phyloP scores from a whole-genome alignment of 1,139 yeast species.

The Wickerhamomyces sp. region DNA sequence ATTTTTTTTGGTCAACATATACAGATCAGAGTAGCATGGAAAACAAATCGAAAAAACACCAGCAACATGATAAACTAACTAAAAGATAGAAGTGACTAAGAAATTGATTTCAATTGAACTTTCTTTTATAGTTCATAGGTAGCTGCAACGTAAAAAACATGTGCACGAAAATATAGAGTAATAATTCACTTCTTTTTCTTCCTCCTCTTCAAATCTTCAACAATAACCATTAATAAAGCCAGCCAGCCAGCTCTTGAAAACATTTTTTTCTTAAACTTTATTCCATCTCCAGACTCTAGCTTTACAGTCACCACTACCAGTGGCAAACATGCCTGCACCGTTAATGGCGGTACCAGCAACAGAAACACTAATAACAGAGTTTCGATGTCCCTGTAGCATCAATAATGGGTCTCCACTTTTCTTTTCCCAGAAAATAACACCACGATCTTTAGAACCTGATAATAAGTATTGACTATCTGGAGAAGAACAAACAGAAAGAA shows the following conservation, averaged over 20 bases:
- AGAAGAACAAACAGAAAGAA: slow-evolving; percentile 87
- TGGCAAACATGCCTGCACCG: slow-evolving; percentile 79
- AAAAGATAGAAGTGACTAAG: too few species aligned
- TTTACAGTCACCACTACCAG: slow-evolving; percentile 97
- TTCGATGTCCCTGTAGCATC: slow-evolving; percentile 96
- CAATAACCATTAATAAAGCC: not conserved
- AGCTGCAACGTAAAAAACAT: too few species aligned
- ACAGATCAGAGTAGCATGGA: too few species aligned
- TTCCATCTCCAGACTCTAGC: slow-evolving; percentile 82
- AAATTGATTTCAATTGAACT: too few species aligned
- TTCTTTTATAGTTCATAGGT: too few species aligned
- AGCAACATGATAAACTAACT: too few species aligned
- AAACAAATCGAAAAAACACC: too few species aligned
- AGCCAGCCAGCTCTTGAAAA: slow-evolving; percentile 15
- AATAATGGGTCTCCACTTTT: slow-evolving; percentile 86
- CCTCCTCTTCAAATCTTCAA: not conserved
- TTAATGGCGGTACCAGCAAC: slow-evolving; percentile 73
- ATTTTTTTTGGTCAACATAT: too few species aligned
- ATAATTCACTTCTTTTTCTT: not conserved
- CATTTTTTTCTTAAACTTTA: slow-evolving; percentile 13
- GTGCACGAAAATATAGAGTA: not conserved
- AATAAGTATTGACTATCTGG: slow-evolving; percentile 90
- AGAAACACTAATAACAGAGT: slow-evolving; percentile 92
- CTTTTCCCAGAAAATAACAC: slow-evolving; percentile 97
- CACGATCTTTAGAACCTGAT: slow-evolving; percentile 95